Percentiles rank a stretch among this genome's conserved stretches.
Conservation (phyloP, 106 monocot genomes). For the Dioscorea alata region DNA sequence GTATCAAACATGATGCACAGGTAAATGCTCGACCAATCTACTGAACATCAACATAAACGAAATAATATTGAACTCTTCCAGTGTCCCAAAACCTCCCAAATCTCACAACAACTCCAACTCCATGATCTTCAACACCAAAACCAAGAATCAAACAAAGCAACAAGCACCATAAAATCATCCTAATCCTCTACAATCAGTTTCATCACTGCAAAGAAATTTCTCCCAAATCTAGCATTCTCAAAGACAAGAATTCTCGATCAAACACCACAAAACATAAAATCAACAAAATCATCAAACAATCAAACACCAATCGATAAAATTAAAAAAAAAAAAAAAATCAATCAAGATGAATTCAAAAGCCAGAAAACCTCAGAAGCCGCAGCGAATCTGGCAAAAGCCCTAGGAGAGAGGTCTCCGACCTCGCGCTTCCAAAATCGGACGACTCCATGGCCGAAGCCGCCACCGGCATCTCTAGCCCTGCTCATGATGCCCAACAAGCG, state of each 20-base stretch:
- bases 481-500: too few relatives aligned
- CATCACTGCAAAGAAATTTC: neutral
- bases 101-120: neutral
- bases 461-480: too few relatives aligned
- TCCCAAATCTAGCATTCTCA: neutral
- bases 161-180: neutral
- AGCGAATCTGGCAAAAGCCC: conserved; percentile 39
- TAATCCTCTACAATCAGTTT: too few relatives aligned
- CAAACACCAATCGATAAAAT: neutral
- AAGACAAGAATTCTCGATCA: neutral
- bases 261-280: neutral
- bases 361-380: conserved; percentile 50
- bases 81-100: neutral
- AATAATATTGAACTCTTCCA: neutral
- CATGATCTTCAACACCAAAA: neutral
- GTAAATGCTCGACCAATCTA: neutral
- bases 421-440: conserved; percentile 32
- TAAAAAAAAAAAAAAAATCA: neutral
- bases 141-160: neutral
- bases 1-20: neutral
- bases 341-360: neutral
- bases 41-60: neutral
- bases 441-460: too few relatives aligned
- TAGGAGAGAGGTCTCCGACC: conserved; percentile 41
- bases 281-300: neutral